Evolutionary conservation across 192 early-diverging fungal genomes (phyloP).

Genomic region (Oehlia diaphana): DNA sequence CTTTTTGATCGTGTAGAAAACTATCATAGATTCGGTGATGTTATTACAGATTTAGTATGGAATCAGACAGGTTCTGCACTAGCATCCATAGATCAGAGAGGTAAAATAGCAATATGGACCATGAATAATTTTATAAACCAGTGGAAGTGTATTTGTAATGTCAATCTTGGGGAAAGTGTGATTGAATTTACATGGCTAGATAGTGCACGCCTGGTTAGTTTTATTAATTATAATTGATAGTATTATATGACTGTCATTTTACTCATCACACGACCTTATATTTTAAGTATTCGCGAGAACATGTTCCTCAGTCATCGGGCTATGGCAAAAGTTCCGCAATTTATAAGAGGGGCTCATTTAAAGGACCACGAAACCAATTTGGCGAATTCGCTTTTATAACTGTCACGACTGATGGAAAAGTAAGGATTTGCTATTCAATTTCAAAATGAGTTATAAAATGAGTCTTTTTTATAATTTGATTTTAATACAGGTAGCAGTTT

Average conservation of each 20-base stretch:
- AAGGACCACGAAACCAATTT: slow-evolving; percentile 25
- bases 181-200: slow-evolving; percentile 19
- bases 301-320: background rate
- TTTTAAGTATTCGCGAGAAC: background rate
- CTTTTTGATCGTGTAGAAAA: background rate
- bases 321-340: background rate
- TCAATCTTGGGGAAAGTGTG: slow-evolving; percentile 7
- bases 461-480: background rate
- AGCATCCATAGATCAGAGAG: slow-evolving; percentile 23
- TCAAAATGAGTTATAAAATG: background rate
- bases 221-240: too few species aligned
- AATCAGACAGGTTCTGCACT: slow-evolving; percentile 18
- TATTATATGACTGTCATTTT: too few species aligned
- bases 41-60: slow-evolving; percentile 18
- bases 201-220: slow-evolving; percentile 14
- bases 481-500: background rate
- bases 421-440: background rate
- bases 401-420: slow-evolving; percentile 21
- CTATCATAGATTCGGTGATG: background rate
- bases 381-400: slow-evolving; percentile 20
- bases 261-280: background rate
- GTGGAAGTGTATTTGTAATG: slow-evolving; percentile 21
- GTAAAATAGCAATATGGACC: slow-evolving; percentile 17
- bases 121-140: slow-evolving; percentile 25
- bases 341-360: slow-evolving; percentile 21